Evolutionary conservation across 495 filamentous ascomycete genomes (phyloP).

Genomic region (Neurospora pannonica): DNA sequence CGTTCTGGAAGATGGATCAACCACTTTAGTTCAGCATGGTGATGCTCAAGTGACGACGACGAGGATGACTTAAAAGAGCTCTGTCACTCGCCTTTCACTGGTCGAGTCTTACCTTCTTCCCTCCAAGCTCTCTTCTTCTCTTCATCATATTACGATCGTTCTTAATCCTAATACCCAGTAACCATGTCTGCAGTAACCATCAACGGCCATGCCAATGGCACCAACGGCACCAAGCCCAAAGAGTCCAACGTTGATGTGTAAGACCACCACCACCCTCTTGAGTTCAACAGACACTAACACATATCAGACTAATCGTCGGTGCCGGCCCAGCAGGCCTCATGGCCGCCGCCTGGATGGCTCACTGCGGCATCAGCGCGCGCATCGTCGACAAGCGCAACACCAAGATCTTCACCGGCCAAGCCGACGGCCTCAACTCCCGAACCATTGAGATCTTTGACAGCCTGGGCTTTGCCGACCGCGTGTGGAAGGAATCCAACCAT

Average conservation of each 20-base stretch:
- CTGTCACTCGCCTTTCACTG: background rate
- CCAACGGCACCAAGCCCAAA: background rate
- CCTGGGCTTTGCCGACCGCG: constrained; percentile 52
- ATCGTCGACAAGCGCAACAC: constrained; percentile 50
- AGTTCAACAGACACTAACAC: background rate
- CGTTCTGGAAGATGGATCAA: background rate
- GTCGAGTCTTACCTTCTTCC: background rate
- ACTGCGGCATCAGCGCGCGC: constrained; percentile 46
- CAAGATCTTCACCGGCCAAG: constrained; percentile 19
- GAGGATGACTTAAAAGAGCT: background rate
- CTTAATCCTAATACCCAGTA: background rate
- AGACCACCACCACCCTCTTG: background rate
- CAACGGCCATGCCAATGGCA: background rate
- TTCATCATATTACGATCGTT: background rate
- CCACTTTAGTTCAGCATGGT: background rate
- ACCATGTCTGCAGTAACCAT: background rate
- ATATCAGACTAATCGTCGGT: constrained; percentile 44
- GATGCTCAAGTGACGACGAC: background rate
- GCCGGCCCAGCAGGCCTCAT: constrained; percentile 60
- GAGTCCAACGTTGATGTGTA: constrained; percentile 29
- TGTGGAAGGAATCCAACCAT: constrained; percentile 50
- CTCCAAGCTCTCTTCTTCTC: background rate
- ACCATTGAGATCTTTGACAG: constrained; percentile 58
- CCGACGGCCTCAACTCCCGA: constrained; percentile 28
- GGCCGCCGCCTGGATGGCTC: constrained; percentile 54